Evolutionary conservation across 169 alveolate species (phyloP), one percentile per base, ranked within the genome.

Genomic region (Eimeria falciformis): DNA sequence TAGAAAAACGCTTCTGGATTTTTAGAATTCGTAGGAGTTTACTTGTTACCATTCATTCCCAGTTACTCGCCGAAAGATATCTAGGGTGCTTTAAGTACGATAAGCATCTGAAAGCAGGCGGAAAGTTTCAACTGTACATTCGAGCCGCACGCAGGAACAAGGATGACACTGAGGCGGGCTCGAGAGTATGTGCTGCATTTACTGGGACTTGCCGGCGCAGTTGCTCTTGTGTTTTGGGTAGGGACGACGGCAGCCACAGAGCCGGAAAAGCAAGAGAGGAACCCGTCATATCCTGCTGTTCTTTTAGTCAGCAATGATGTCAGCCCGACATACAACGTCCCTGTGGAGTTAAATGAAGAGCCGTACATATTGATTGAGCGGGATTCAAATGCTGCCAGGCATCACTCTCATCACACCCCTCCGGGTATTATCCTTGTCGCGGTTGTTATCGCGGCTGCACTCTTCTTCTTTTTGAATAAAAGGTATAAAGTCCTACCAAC

Each of bases 321-420:
- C 29, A 79, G 33, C 18, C 47, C 0, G 75, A 33, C 88, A 0
- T 47, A 79, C 53, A 29, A 79, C 50, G 29, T 53, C 29, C 88
- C 88, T 29, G 56, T 79, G 71, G 88, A 79, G 18, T 18, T 79
- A 62, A 53, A 47, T 23, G 88, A 79, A 27, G 88, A 53, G 29
- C 88, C 88, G 7, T 79, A 40, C 17, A 3, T 79, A 3, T 43
- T 79, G 71, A 50, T 53, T 29, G 73, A 53, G 53, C 53, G 88
- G 88, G 18, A 47, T 45, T 50, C 56, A 45, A 71, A 79, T 18
- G 88, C 50, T 23, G 29, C 66, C n/a, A 68, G 88, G 4, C 73
- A 21, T 25, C 71, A 71, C 62, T 47, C 12, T 21, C 46, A 23
- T 55, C 4, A 17, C 23, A 29, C 53, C 33, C 71, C 71, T 40